Conservation (phyloP, 2,329 filamentous ascomycete species). For the Fusarium musae region DNA sequence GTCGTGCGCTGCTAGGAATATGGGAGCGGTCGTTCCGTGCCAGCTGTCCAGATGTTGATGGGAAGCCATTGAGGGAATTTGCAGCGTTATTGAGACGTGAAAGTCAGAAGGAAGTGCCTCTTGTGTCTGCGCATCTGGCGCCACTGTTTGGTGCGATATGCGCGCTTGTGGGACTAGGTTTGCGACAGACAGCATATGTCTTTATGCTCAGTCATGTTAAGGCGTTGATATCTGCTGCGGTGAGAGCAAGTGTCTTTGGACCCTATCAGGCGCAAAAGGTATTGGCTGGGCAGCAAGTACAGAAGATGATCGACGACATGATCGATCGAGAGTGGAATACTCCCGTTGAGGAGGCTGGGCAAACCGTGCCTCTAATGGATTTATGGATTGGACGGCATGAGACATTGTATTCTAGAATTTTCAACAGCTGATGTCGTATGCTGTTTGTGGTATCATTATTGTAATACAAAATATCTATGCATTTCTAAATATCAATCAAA, state of each 20-base stretch:
- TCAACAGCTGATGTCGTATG: slow-evolving; percentile 72
- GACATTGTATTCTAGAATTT: slow-evolving; percentile 84
- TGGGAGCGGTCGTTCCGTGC: slow-evolving; percentile 77
- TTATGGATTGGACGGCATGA: slow-evolving; percentile 87
- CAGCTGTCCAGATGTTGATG: slow-evolving; percentile 47
- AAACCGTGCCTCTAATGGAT: slow-evolving; percentile 82
- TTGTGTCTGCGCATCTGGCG: slow-evolving; percentile 72
- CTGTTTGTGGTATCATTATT: slow-evolving; percentile 48
- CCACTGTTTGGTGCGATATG: slow-evolving; percentile 77
- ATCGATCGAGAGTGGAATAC: slow-evolving; percentile 70
- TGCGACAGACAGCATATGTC: slow-evolving; percentile 75
- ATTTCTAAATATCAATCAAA: slow-evolving; percentile 36
- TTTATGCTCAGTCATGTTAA: slow-evolving; percentile 82
- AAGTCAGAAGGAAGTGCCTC: slow-evolving; percentile 50
- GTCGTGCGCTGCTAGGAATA: slow-evolving; percentile 76
- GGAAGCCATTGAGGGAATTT: slow-evolving; percentile 50
- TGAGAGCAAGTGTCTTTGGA: slow-evolving; percentile 80
- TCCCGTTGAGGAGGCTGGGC: slow-evolving; percentile 73
- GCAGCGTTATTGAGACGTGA: slow-evolving; percentile 48
- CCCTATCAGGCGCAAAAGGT: slow-evolving; percentile 83
- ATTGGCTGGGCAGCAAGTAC: slow-evolving; percentile 70
- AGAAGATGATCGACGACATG: slow-evolving; percentile 65
- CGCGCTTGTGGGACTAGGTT: slow-evolving; percentile 67
- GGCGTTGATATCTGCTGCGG: slow-evolving; percentile 79
- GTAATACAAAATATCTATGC: slow-evolving; percentile 43